Evolutionary conservation across 2,329 filamentous ascomycete genomes (phyloP), one percentile per base, ranked within the genome.

Genomic region (Trichoderma sp.): DNA sequence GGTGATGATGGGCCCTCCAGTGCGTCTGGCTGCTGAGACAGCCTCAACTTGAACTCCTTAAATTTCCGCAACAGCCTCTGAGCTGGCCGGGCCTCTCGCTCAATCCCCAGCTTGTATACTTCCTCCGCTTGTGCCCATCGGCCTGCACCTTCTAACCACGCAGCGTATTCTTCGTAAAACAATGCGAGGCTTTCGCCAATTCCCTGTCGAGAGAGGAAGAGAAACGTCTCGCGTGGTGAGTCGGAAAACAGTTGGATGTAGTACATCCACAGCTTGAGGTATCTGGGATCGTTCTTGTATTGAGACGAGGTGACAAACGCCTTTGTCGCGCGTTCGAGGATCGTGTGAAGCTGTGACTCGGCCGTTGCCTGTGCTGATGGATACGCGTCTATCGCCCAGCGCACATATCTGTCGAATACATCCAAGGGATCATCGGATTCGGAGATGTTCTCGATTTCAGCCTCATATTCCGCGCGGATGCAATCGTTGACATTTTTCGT

Each of bases 81-180:
- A 0, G 87, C 86, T 2, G 95, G 95, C 42, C 92, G 86, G 4
- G 95, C 95, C 73, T 96, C 93, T 50, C 89, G 89, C 78, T 97
- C 92, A 64, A 99, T 90, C 2, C 95, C 95, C 71, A 97, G 83
- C 73, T 90, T 89, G 78, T 96, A 98, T 1, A 99, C 92, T 78
- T 99, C 95, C 73, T 97, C 93, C 0, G 95, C 94, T 78, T 99
- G 95, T 25, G 84, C 86, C 91, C 93, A 97, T 71, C 94, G 85
- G 15, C 89, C 91, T 7, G 90, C 91, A 39, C 88, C 84, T 80
- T 99, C 95, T 7, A 99, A 83, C 92, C 94, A 98, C 1, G 89
- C 91, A 1, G 95, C 94, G 76, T 97, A 99, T 76, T 98, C 95
- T 77, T 99, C 95, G 79, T 99, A 99, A 78, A 93, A 99, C 4